Base-by-base conservation (phyloP, 805 yeast species). In the Starmerella kuoi region DNA sequence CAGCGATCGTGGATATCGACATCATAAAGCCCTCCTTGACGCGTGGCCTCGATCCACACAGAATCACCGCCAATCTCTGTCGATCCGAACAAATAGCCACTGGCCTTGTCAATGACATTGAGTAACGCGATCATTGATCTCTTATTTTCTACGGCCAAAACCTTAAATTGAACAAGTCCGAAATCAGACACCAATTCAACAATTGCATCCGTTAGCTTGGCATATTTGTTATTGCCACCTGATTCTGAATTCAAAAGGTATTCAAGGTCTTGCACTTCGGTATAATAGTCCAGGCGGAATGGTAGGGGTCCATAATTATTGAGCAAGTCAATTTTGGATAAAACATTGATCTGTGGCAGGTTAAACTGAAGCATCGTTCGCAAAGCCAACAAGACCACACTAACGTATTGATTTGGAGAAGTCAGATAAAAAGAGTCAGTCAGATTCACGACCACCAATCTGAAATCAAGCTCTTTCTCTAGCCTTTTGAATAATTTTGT, bases 61-160 rank as follows among this genome's bases (percentile, higher is more conserved):
- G 88, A 74, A 57, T 91, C 99, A n/a, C 97, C 98, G 2, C 96
- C 95, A 6, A 88, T 69, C 53, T 91, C 99, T 24, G 86, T 82
- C 1, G 87, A 68, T 0, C 99, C 99, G 65, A 84, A 85, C 51
- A 82, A 72, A 58, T 91, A 91, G 0, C 99, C 99, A 53, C 79
- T 83, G 2, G 96, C 88, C 57, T 82, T 87, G 57, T 91, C 99
- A 8, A 91, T 74, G 2, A 74, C 67, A 14, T 80, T 69, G 34
- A 91, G 68, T 28, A 91, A 61, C 38, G 79, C 71, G 24, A 91
- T 87, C 97, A 91, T 91, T 25, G 91, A 76, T 46, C 77, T 75
- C 56, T 91, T 91, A 59, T 91, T 93, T 55, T 91, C 97, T 3
- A 91, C 80, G 0, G 94, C 74, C 33, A 91, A 62, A 1, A 91